Conservation (phyloP, 345 rosid species). For the Brassica nigra region DNA sequence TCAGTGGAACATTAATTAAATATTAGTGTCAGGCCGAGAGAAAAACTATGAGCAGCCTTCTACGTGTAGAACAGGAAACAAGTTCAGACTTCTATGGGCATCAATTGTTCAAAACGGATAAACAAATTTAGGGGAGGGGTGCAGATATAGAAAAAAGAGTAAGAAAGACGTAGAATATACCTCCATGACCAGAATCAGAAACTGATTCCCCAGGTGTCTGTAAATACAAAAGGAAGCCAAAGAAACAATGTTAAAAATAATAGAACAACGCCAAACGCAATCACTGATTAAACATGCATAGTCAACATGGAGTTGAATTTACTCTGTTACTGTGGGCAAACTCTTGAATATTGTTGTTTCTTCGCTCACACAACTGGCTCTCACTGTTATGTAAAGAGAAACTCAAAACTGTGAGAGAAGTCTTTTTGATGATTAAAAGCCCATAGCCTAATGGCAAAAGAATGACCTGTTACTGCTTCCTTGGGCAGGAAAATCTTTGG, state of each 20-base stretch:
- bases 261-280: conserved; percentile 24
- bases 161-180: conserved; percentile 30
- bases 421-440: background rate
- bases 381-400: conserved; percentile 19
- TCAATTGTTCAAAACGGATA: conserved; percentile 11
- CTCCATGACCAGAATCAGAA: conserved; percentile 37
- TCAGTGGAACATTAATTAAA: background rate
- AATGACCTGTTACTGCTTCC: conserved; percentile 60
- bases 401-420: conserved; percentile 18
- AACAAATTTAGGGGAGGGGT: background rate
- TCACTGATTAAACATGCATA: background rate
- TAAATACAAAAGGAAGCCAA: conserved; percentile 21
- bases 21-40: conserved; percentile 17
- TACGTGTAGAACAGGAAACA: conserved; percentile 12
- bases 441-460: conserved; percentile 10
- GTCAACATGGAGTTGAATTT: conserved; percentile 30
- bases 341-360: conserved; percentile 27
- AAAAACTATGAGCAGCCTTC: conserved; percentile 5
- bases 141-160: conserved; percentile 2
- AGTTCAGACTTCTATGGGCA: background rate
- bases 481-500: conserved; percentile 43
- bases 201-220: conserved; percentile 39
- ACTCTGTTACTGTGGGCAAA: conserved; percentile 33
- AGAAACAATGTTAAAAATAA: conserved; percentile 9
- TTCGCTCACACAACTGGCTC: conserved; percentile 35